phyloP scores from a whole-genome alignment of 805 yeast genomes.

The Kregervanrija pseudodelftensis region DNA sequence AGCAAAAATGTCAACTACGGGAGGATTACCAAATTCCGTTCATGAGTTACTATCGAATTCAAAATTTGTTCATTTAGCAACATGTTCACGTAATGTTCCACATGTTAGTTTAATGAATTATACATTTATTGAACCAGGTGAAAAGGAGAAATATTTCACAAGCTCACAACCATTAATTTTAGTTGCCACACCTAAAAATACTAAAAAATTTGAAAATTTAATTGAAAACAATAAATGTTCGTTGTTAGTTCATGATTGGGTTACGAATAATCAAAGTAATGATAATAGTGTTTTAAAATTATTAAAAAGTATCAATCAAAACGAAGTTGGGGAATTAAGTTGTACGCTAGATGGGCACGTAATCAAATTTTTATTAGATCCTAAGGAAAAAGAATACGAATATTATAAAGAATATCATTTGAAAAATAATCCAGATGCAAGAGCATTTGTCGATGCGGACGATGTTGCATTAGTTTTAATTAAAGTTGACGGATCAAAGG shows the following conservation, averaged over 20 bases:
- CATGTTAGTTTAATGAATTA: conserved; percentile 91
- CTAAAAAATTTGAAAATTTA: conserved; percentile 72
- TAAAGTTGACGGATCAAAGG: conserved; percentile 58
- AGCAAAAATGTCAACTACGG: conserved; percentile 4
- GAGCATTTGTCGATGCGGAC: conserved; percentile 56
- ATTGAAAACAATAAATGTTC: conserved; percentile 69
- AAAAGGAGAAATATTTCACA: conserved; percentile 20
- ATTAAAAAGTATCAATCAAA: conserved; percentile 69
- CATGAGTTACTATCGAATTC: conserved; percentile 47
- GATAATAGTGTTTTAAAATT: conserved; percentile 41
- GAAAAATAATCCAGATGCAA: conserved; percentile 61
- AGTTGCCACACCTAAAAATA: conserved; percentile 61
- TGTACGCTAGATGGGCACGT: conserved; percentile 68
- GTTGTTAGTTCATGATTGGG: conserved; percentile 86
- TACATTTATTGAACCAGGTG: conserved; percentile 47
- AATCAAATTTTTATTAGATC: conserved; percentile 45
- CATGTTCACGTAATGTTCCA: conserved; percentile 61
- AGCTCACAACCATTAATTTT: conserved; percentile 34
- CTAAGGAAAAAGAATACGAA: conserved; percentile 40
- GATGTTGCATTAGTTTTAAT: conserved; percentile 63
- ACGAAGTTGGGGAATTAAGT: conserved; percentile 71
- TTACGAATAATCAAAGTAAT: conserved; percentile 31
- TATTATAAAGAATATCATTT: conserved; percentile 58
- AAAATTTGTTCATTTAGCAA: conserved; percentile 77
- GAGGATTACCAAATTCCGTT: conserved; percentile 29